Conservation (phyloP, 1,284 basidiomycete species). For the Ceratorhiza oryzae-sativae region DNA sequence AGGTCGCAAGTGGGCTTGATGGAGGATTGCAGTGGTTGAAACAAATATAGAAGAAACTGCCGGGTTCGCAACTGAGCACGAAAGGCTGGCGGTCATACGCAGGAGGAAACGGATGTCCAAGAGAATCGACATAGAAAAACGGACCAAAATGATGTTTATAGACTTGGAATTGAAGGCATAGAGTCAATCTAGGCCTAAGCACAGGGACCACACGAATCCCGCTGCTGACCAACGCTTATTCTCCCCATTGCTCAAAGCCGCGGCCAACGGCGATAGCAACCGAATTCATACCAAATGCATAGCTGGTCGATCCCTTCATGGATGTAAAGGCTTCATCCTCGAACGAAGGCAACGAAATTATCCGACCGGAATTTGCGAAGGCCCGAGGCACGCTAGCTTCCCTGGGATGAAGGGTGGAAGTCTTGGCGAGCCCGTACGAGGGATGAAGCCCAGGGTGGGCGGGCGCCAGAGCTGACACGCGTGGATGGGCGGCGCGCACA, state of each 20-base stretch:
- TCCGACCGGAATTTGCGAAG: constrained; percentile 22
- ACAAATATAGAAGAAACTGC: background rate
- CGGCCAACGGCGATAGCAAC: constrained; percentile 27
- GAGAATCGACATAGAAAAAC: constrained; percentile 36
- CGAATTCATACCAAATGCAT: constrained; percentile 34
- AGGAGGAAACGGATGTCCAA: constrained; percentile 26
- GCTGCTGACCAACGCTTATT: constrained; percentile 8
- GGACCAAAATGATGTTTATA: constrained; percentile 35
- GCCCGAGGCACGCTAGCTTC: constrained; percentile 29
- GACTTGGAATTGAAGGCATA: constrained; percentile 11
- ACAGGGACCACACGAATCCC: constrained; percentile 28
- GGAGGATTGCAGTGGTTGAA: constrained; percentile 28
- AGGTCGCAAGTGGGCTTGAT: constrained; percentile 20
- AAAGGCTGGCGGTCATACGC: constrained; percentile 27
- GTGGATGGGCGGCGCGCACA: constrained; percentile 22
- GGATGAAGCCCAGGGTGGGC: constrained; percentile 17
- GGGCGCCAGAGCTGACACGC: constrained; percentile 32
- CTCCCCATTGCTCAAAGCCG: constrained; percentile 36
- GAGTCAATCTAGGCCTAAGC: constrained; percentile 29
- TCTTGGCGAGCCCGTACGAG: constrained; percentile 28
- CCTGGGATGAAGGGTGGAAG: constrained; percentile 5
- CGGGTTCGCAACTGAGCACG: constrained; percentile 3
- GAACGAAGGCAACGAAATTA: constrained; percentile 33
- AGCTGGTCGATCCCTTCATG: constrained; percentile 28
- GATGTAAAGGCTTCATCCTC: constrained; percentile 34